Evolutionary conservation across 1,139 yeast species (phyloP), one percentile per base, ranked within the genome.

Genomic region (Trichomonascaceae sp.): DNA sequence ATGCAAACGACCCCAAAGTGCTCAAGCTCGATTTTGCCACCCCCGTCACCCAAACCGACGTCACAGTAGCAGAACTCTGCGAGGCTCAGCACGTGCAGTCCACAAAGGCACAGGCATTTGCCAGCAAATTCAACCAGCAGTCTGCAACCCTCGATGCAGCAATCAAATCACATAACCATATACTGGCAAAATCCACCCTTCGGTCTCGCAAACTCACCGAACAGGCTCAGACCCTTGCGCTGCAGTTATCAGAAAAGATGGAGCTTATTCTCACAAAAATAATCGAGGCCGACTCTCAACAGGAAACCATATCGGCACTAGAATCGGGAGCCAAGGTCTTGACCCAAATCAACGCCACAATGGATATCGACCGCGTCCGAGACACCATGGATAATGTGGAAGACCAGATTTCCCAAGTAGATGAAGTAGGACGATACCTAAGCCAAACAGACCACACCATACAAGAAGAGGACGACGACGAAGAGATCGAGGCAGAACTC

Each of bases 331-430:
- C 51, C 2, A 38, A 37, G 23, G 46, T 59, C 29, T 47, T 60
- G 23, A 39, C 44, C 25, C 33, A 43, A 23, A 44, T 60, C 32
- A 59, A 60, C 39, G 36, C 42, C 28, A 45, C 48, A 5, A 46
- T 51, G 17, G 58, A 56, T 4, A 54, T 48, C 5, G 65, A 59
- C 28, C 43, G 47, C 33, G 62, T 57, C 8, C 55, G 54, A 11
- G 51, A 51, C 16, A 43, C 60, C 17, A 47, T 56, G 44, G 64
- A 60, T 26, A 43, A 43, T 32, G 35, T 61, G 27, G 47, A 47
- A 13, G 61, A 57, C n/a, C 53, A 48, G 25, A 39, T 44, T 5
- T 52, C 43, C 8, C 54, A 50, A 27, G 45, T 58, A 3, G 59
- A 58, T 32, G 58, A 44, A 30, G 50, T 59, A 22, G 51, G 55